Base-by-base conservation (phyloP, 2,329 filamentous ascomycete species). In the Phyllachora maydis region DNA sequence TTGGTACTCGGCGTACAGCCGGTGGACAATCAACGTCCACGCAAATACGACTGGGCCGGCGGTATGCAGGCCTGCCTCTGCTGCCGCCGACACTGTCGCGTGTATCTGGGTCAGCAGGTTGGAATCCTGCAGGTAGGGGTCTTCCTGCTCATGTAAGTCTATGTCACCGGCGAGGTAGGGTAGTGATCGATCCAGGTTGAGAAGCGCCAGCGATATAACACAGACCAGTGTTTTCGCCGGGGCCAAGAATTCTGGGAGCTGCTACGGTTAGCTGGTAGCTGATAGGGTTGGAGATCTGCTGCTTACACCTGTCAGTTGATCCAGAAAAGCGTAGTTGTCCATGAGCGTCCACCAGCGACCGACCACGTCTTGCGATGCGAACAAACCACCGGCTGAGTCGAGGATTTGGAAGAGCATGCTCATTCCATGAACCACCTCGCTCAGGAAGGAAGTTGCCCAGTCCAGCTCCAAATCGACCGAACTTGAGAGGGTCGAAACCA, bases 1-100 rank as follows among this genome's bases (percentile, higher is more conserved):
- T 27, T 65, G 56, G 32, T 69, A 73, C 8, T 64, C 63, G 19
- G 65, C 50, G 33, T 67, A 65, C 50, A 88, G 66, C 14, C 63
- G 59, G 36, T 75, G 65, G 7, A 83, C 54, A 14, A 92, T 63
- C 22, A 85, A 54, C 4, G 72, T 68, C 83, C 83, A 95, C 3
- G 76, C 66, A 33, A 90, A 76, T 11, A 79, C 61, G 11, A 77
- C 67, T 2, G 79, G 78, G 26, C 65, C 68, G 11, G 76, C 75
- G 17, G 65, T 65, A 18, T 56, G 52, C n/a, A 65, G 54, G 10
- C 59, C 59, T 11, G 48, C 40, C 14, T 56, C 56, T 8, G 66
- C 60, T 6, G 69, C 65, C 26, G 56, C 52, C 13, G 72, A 47
- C 16, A 92, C 56, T n/a, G 73, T 62, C 24, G 63, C 61, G 34